phyloP scores from a whole-genome alignment of 352 stramenopile species.

The Stramenopiles sp. region DNA sequence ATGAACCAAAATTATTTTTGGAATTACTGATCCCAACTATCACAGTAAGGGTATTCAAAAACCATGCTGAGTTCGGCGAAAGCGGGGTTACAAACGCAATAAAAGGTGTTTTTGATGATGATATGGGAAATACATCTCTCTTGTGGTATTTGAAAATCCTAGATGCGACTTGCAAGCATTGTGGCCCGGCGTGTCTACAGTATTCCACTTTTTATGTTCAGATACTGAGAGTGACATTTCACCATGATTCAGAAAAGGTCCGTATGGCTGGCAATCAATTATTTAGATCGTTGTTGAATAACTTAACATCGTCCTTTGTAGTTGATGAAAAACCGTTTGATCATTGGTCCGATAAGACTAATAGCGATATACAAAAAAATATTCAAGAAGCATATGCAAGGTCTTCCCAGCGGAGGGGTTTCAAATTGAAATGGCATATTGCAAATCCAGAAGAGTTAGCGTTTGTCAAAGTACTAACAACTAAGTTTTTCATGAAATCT shows the following conservation, averaged over 20 bases:
- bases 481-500: neutral
- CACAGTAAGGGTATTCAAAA: neutral
- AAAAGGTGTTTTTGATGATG: too few relatives aligned
- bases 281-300: neutral
- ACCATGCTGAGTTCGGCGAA: too few relatives aligned
- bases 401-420: too few relatives aligned
- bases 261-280: neutral
- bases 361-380: too few relatives aligned
- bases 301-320: neutral
- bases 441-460: neutral
- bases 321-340: too few relatives aligned
- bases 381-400: too few relatives aligned
- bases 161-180: neutral
- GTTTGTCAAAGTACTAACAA: neutral
- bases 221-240: neutral
- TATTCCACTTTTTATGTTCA: neutral
- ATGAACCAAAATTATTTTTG: neutral
- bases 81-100: neutral
- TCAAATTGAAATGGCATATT: neutral
- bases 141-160: neutral
- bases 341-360: too few relatives aligned
- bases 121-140: neutral
- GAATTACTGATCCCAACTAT: neutral
- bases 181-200: neutral
- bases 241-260: neutral